A percentile compares a stretch with the other conserved stretches of the same genome.
Conservation (phyloP, 2,329 filamentous ascomycete species). For the Dothistroma septosporum region DNA sequence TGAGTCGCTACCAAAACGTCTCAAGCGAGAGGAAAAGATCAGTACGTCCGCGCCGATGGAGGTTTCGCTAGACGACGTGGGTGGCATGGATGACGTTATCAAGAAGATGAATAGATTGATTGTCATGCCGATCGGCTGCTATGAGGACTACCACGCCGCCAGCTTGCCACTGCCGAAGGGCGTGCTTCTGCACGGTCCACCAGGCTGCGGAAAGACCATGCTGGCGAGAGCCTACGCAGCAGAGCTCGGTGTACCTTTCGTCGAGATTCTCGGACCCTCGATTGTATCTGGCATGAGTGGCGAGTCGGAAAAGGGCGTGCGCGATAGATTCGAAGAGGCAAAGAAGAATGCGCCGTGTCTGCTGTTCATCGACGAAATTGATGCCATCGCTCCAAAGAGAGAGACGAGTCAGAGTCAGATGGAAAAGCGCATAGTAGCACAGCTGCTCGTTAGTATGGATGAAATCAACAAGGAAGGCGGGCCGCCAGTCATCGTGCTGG, state of each 20-base stretch:
- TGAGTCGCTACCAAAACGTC: slow-evolving; percentile 63
- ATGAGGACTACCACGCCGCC: slow-evolving; percentile 61
- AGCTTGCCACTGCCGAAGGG: slow-evolving; percentile 68
- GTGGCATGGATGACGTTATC: slow-evolving; percentile 70
- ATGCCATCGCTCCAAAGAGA: slow-evolving; percentile 82
- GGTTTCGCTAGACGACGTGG: slow-evolving; percentile 66
- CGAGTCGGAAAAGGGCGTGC: slow-evolving; percentile 80
- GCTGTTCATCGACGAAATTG: slow-evolving; percentile 88
- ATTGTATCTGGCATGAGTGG: slow-evolving; percentile 84
- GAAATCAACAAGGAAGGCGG: slow-evolving; percentile 61
- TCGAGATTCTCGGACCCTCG: slow-evolving; percentile 75
- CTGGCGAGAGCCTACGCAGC: slow-evolving; percentile 76
- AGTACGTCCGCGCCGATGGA: slow-evolving; percentile 58
- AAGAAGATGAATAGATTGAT: slow-evolving; percentile 66
- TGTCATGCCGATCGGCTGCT: slow-evolving; percentile 66
- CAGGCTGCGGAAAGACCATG: slow-evolving; percentile 82
- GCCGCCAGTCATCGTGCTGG: slow-evolving; percentile 81
- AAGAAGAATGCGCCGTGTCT: slow-evolving; percentile 81
- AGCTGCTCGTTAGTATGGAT: slow-evolving; percentile 83
- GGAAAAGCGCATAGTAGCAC: slow-evolving; percentile 79
- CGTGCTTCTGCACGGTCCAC: slow-evolving; percentile 75
- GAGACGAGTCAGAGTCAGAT: slow-evolving; percentile 82
- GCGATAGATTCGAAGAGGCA: slow-evolving; percentile 83
- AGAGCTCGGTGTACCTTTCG: slow-evolving; percentile 69
- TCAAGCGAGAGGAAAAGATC: slow-evolving; percentile 48